Conservation (phyloP, 768 basidiomycete species). For the Tephrocybe sp. region DNA sequence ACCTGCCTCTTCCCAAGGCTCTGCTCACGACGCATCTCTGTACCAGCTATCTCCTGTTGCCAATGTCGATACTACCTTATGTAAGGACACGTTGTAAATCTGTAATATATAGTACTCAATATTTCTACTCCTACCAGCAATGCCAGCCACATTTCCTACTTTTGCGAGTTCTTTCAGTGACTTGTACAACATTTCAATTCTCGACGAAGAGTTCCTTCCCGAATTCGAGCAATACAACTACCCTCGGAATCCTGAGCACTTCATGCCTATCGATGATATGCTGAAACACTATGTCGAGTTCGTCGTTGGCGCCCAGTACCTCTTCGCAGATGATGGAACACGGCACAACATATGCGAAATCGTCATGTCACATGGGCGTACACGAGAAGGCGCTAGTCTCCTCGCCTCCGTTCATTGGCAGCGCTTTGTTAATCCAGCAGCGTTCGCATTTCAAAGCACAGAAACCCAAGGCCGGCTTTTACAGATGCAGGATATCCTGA, state of each 20-base stretch:
- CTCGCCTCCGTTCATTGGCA: slow-evolving; percentile 59
- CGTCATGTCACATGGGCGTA: slow-evolving; percentile 43
- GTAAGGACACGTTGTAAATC: slow-evolving; percentile 76
- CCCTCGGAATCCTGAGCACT: slow-evolving; percentile 16
- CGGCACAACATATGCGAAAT: slow-evolving; percentile 50
- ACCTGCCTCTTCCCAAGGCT: slow-evolving; percentile 22
- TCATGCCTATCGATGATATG: slow-evolving; percentile 26
- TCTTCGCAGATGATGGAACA: slow-evolving; percentile 56
- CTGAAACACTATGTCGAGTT: slow-evolving; percentile 54
- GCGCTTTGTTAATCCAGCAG: slow-evolving; percentile 21
- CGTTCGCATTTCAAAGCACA: slow-evolving; percentile 23
- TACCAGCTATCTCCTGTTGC: slow-evolving; percentile 18
- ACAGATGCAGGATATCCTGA: slow-evolving; percentile 24
- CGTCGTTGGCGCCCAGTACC: slow-evolving; percentile 69
- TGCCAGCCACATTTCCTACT: slow-evolving; percentile 24
- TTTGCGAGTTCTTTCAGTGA: slow-evolving; percentile 27
- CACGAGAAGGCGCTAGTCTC: slow-evolving; percentile 60
- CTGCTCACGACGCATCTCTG: slow-evolving; percentile 18
- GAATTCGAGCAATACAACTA: too few relatives aligned
- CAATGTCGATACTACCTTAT: slow-evolving; percentile 49
- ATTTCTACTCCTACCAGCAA: slow-evolving; percentile 23
- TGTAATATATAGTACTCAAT: slow-evolving; percentile 71
- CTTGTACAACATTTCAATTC: slow-evolving; percentile 15
- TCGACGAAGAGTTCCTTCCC: too few relatives aligned
- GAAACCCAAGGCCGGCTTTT: slow-evolving; percentile 24